Conservation (phyloP, 2,329 filamentous ascomycete species). For the Penicillium sp. region DNA sequence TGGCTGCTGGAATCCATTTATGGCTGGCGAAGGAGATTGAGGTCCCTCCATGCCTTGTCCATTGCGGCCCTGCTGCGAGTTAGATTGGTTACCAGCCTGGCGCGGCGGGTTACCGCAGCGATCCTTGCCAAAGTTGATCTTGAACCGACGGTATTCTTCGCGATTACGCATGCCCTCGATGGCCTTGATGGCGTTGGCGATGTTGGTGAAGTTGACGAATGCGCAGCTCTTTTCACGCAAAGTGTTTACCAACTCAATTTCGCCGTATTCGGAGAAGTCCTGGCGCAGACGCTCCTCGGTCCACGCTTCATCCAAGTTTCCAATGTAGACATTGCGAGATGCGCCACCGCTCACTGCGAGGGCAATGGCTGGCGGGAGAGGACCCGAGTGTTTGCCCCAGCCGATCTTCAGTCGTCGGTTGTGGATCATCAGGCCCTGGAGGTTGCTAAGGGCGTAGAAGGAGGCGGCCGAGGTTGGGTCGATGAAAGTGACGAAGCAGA, state of each 20-base stretch:
- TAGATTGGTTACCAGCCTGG: slow-evolving; percentile 66
- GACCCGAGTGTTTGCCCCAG: slow-evolving; percentile 98
- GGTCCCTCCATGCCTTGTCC: slow-evolving; percentile 57
- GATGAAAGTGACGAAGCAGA: slow-evolving; percentile 99
- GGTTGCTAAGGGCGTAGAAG: slow-evolving; percentile 95
- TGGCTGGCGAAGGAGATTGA: slow-evolving; percentile 57
- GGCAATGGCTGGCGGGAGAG: slow-evolving; percentile 91
- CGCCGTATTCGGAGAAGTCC: slow-evolving; percentile 95
- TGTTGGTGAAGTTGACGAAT: slow-evolving; percentile 99
- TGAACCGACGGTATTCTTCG: slow-evolving; percentile 97
- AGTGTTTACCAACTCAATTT: slow-evolving; percentile 97
- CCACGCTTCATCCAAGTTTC: slow-evolving; percentile 96
- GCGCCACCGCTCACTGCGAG: slow-evolving; percentile 94
- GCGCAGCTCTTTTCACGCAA: slow-evolving; percentile 98
- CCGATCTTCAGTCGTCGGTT: slow-evolving; percentile 97
- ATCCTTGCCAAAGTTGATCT: slow-evolving; percentile 99
- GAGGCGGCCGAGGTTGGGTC: slow-evolving; percentile 96
- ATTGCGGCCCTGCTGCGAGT: slow-evolving; percentile 69
- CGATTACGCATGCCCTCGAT: slow-evolving; percentile 94
- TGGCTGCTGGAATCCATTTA: slow-evolving; percentile 62
- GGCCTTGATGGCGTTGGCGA: slow-evolving; percentile 98
- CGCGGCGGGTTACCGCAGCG: slow-evolving; percentile 94
- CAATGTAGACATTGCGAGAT: slow-evolving; percentile 97
- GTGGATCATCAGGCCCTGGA: slow-evolving; percentile 98
- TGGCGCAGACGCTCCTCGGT: slow-evolving; percentile 93